A percentile compares a stretch with the other conserved stretches of the same genome.
phyloP scores from a whole-genome alignment of 1,284 basidiomycete genomes.

The Athelia psychrophila region DNA sequence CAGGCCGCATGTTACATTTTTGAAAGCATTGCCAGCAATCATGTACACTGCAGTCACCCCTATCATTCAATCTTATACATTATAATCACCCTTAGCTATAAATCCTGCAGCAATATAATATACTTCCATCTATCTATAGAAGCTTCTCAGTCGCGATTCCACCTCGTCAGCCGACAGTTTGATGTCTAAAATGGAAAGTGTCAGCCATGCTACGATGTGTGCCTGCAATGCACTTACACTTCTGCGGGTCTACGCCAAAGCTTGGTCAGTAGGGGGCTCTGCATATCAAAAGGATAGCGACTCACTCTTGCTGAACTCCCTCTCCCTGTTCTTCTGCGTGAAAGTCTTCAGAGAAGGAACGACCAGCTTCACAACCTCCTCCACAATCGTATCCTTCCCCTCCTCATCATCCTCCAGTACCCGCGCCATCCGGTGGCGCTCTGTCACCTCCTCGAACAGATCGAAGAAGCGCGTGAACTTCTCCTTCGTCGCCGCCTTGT shows the following conservation, averaged over 20 bases:
- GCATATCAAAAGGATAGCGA: slow-evolving; percentile 12
- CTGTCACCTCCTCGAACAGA: slow-evolving; percentile 70
- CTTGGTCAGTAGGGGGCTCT: slow-evolving; percentile 3
- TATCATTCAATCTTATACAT: too few relatives aligned
- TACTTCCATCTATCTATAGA: slow-evolving; percentile 39
- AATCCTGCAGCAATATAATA: not conserved
- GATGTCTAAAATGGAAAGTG: slow-evolving; percentile 52
- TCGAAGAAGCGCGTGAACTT: slow-evolving; percentile 79
- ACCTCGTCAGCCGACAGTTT: slow-evolving; percentile 75
- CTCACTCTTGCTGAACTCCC: slow-evolving; percentile 82
- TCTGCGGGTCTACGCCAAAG: slow-evolving; percentile 61
- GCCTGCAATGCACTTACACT: slow-evolving; percentile 52
- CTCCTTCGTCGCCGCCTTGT: slow-evolving; percentile 67
- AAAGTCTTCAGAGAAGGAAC: slow-evolving; percentile 72
- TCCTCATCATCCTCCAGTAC: slow-evolving; percentile 72
- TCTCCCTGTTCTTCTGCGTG: slow-evolving; percentile 68
- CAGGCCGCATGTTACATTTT: too few relatives aligned
- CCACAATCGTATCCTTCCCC: slow-evolving; percentile 52
- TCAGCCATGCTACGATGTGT: not conserved
- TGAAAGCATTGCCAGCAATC: too few relatives aligned
- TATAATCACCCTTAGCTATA: too few relatives aligned
- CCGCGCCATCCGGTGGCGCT: slow-evolving; percentile 62
- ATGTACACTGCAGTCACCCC: too few relatives aligned
- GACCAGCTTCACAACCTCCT: slow-evolving; percentile 73
- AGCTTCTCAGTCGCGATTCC: slow-evolving; percentile 62